Base-by-base conservation (phyloP, 202 grass and related monocot genomes). In the Schoenoplectus triqueter region DNA sequence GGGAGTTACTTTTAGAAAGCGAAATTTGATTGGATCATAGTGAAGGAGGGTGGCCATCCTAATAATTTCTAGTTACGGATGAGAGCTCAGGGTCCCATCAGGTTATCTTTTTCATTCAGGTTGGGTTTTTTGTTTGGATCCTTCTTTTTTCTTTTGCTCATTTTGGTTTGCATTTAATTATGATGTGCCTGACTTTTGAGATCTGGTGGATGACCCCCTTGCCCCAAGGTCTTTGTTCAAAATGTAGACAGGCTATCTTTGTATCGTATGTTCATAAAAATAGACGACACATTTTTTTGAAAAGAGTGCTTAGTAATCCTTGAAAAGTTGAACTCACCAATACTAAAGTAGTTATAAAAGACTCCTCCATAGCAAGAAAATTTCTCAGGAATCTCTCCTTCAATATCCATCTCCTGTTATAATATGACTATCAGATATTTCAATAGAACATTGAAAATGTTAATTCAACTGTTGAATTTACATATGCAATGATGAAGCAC, bases 321-420 rank as follows among this genome's bases (percentile, higher is more conserved):
- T 76, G 5, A 56, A 56, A 74, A 78, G 60, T 31, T 61, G 0
- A 84, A 79, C 86, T 87, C 93, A 99, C 96, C 96, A 19, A 99
- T 95, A 82, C 96, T 99, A 82, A 99, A 89, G 84, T 99, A 99
- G 84, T 99, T 99, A 84, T 99, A 95, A 85, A 95, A 99, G 81
- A 92, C 88, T 84, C 93, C 96, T 90, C 89, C 87, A 89, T 92
- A 96, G 65, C 75, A 99, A 86, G 96, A 89, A 95, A 89, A 82
- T 18, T 92, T 99, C 87, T 93, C 93, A 73, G 93, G 44, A 82
- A 94, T 80, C 22, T 87, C 77, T 82, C 85, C 60, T 84, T 92
- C 86, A 31, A 80, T 78, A 14, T 85, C 87, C 18, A 90, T 90
- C 69, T 94, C 93, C 96, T 99, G 85, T 70, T 47, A 89, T 40